phyloP scores from a whole-genome alignment of 768 basidiomycete genomes.

The Rubroboletus satanas region DNA sequence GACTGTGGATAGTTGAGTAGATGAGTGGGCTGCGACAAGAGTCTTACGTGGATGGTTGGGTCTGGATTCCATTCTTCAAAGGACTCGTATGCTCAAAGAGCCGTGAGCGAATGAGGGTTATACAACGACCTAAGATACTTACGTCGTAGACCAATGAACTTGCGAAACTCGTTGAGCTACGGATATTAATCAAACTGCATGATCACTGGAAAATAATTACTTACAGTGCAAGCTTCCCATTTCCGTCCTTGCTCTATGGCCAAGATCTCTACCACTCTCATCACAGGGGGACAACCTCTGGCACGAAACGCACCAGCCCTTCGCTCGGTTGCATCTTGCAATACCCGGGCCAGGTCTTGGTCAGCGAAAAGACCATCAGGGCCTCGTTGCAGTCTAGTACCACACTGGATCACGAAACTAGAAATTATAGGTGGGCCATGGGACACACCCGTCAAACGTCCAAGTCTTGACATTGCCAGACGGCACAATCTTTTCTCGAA shows the following conservation, averaged over 20 bases:
- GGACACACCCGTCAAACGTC: slow-evolving; percentile 48
- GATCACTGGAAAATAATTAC: slow-evolving; percentile 18
- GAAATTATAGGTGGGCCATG: not conserved
- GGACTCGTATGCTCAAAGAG: slow-evolving; percentile 46
- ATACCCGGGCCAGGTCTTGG: slow-evolving; percentile 54
- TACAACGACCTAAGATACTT: slow-evolving; percentile 14
- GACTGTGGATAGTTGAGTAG: slow-evolving; percentile 34
- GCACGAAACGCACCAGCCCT: slow-evolving; percentile 64
- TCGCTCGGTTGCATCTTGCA: slow-evolving; percentile 58
- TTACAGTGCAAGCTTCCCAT: slow-evolving; percentile 72
- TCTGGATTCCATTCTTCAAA: slow-evolving; percentile 77
- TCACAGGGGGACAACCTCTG: slow-evolving; percentile 60
- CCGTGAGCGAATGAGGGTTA: slow-evolving; percentile 3
- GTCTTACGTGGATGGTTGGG: slow-evolving; percentile 48
- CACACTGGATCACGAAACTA: not conserved
- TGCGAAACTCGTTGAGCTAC: slow-evolving; percentile 67
- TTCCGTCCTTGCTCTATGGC: slow-evolving; percentile 61
- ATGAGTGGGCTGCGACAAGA: not conserved
- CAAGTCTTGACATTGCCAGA: slow-evolving; percentile 39
- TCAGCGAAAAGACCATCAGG: slow-evolving; percentile 57
- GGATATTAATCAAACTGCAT: not conserved
- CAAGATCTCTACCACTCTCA: slow-evolving; percentile 66
- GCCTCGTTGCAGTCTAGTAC: slow-evolving; percentile 47
- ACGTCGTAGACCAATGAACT: slow-evolving; percentile 70
- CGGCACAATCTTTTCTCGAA: slow-evolving; percentile 12